Conservation (phyloP, 2,329 filamentous ascomycete species). For the Hypoxylon sp. region DNA sequence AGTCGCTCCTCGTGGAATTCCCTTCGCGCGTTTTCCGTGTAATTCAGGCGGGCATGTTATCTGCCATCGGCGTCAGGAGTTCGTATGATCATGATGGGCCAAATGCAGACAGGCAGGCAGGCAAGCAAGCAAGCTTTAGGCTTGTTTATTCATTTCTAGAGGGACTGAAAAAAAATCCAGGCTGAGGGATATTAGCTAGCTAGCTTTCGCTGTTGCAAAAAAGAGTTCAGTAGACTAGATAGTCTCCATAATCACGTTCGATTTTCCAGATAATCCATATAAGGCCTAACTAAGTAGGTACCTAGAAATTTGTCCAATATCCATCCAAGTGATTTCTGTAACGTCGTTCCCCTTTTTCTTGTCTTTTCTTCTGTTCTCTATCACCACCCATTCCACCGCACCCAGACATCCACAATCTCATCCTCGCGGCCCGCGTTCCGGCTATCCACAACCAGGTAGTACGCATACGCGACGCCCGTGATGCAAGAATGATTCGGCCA, state of each 20-base stretch:
- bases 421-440: slow-evolving; percentile 61
- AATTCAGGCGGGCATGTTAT: slow-evolving; percentile 9
- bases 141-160: slow-evolving; percentile 12
- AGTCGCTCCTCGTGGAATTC: slow-evolving; percentile 27
- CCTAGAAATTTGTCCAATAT: background rate
- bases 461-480: slow-evolving; percentile 73
- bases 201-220: slow-evolving; percentile 4
- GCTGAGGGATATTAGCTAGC: slow-evolving; percentile 5
- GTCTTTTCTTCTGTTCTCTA: background rate
- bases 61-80: slow-evolving; percentile 40
- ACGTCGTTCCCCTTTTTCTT: background rate
- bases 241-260: too few relatives aligned
- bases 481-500: slow-evolving; percentile 88
- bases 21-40: slow-evolving; percentile 5
- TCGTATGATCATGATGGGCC: background rate
- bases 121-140: slow-evolving; percentile 13
- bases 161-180: slow-evolving; percentile 18
- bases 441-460: slow-evolving; percentile 78
- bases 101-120: slow-evolving; percentile 29
- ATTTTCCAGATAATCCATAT: too few relatives aligned
- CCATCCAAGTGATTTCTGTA: background rate
- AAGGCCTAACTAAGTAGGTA: too few relatives aligned
- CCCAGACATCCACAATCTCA: slow-evolving; percentile 79
- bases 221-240: slow-evolving; percentile 1
- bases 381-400: slow-evolving; percentile 75